These are phyloP conservation scores for Orbilia ellipsospora DNA, from an alignment of 2,329 filamentous ascomycete genomes.

Conservation along the genomic window DNA sequence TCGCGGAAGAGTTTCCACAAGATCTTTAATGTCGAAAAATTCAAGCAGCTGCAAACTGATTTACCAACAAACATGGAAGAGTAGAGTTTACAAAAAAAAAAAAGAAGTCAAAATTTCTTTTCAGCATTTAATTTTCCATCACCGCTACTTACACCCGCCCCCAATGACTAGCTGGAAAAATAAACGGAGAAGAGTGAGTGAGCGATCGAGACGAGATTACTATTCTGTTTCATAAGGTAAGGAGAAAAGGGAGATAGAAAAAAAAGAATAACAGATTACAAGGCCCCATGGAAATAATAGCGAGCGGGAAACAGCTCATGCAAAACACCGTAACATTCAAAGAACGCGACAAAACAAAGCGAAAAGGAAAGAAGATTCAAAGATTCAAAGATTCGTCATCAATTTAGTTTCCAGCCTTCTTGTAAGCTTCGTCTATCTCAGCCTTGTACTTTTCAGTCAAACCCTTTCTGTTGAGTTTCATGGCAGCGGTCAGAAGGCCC, in stretches of 20 bases:
- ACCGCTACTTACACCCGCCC: too few relatives aligned
- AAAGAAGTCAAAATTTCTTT: too few relatives aligned
- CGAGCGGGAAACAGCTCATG: background rate
- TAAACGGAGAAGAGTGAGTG: too few relatives aligned
- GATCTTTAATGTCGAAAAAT: background rate
- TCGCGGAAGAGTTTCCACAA: too few relatives aligned
- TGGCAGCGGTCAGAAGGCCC: constrained; percentile 75
- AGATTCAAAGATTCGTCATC: constrained; percentile 4
- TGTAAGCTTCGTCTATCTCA: constrained; percentile 72
- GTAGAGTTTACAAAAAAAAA: background rate
- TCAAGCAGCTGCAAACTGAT: background rate
- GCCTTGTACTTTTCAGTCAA: constrained; percentile 72
- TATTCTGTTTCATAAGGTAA: background rate
- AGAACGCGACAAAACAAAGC: background rate
- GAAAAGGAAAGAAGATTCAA: constrained; percentile 4
- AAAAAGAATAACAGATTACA: constrained; percentile 7
- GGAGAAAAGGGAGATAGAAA: background rate
- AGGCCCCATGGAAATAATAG: background rate
- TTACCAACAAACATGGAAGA: background rate
- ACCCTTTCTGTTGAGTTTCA: constrained; percentile 77
- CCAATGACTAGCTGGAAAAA: too few relatives aligned
- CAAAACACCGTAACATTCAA: background rate
- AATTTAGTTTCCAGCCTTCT: constrained; percentile 53
- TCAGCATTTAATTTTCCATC: too few relatives aligned
- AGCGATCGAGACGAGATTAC: background rate